These are phyloP conservation scores for Tulasnella sp. DNA, from an alignment of 768 basidiomycete species.

Conservation along the genomic window DNA sequence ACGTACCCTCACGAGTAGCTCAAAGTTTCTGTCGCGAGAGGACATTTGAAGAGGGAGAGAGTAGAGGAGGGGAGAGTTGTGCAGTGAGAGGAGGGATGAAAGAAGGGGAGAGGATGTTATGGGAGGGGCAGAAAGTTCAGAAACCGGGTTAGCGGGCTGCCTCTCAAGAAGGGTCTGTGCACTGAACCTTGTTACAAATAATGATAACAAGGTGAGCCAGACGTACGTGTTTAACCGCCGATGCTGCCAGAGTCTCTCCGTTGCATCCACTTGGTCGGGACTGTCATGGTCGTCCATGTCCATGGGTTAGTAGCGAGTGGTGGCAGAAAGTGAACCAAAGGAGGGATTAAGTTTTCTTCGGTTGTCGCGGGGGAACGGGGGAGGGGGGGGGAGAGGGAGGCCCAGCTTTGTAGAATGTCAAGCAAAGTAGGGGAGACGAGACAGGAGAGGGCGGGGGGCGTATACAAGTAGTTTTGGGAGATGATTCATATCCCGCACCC, in stretches of 20 bases:
- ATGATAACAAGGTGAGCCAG: background rate
- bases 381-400: background rate
- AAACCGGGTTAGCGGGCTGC: conserved; percentile 3
- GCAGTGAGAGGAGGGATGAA: background rate
- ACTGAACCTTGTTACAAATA: conserved; percentile 8
- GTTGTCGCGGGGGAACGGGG: too few species aligned
- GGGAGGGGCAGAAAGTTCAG: background rate
- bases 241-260: background rate
- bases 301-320: background rate
- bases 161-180: background rate
- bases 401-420: too few species aligned
- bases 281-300: background rate
- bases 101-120: background rate
- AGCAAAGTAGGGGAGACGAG: too few species aligned
- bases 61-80: conserved; percentile 1
- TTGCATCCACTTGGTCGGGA: background rate
- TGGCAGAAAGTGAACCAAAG: too few species aligned
- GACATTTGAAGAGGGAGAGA: conserved; percentile 1
- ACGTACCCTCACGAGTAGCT: conserved; percentile 10
- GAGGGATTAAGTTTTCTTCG: too few species aligned
- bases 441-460: background rate
- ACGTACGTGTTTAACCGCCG: conserved; percentile 9
- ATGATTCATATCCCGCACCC: background rate
- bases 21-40: conserved; percentile 14
- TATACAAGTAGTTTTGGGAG: background rate